Evolutionary conservation across 2,329 filamentous ascomycete genomes (phyloP).

Genomic region (Ilyonectria sp.): DNA sequence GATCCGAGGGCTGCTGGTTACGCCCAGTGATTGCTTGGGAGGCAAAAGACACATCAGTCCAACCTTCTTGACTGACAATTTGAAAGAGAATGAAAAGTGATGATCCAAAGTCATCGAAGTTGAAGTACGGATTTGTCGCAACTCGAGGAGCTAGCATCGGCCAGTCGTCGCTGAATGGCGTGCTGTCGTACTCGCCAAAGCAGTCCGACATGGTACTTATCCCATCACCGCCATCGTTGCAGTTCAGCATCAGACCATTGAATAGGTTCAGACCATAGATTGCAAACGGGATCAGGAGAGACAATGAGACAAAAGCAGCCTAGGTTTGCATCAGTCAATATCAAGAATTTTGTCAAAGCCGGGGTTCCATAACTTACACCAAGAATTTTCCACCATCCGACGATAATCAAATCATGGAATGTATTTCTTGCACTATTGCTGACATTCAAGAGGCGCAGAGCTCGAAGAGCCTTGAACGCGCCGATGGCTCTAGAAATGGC

Average conservation of each 20-base stretch:
- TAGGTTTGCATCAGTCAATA: constrained; percentile 37
- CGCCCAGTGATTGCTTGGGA: constrained; percentile 85
- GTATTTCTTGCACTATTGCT: constrained; percentile 96
- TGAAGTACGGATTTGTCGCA: constrained; percentile 86
- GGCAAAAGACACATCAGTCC: constrained; percentile 92
- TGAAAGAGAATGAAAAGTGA: constrained; percentile 97
- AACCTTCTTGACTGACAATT: constrained; percentile 98
- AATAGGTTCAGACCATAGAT: constrained; percentile 97
- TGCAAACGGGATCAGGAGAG: constrained; percentile 94
- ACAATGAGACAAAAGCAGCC: constrained; percentile 94
- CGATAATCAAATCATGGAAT: constrained; percentile 95
- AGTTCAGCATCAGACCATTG: constrained; percentile 82
- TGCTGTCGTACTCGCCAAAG: constrained; percentile 84
- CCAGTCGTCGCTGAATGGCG: constrained; percentile 83
- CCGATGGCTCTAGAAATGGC: constrained; percentile 92
- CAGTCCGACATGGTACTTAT: constrained; percentile 79
- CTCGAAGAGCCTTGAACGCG: constrained; percentile 96
- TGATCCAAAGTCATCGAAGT: constrained; percentile 95
- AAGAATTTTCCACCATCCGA: constrained; percentile 94
- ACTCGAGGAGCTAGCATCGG: constrained; percentile 85
- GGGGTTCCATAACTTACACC: constrained; percentile 69
- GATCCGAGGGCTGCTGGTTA: constrained; percentile 79
- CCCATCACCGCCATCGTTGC: constrained; percentile 75
- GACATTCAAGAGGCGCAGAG: constrained; percentile 91
- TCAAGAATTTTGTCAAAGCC: neutral